Conservation (phyloP, 257 asterid species). For the Nicotiana tomentosiformis region DNA sequence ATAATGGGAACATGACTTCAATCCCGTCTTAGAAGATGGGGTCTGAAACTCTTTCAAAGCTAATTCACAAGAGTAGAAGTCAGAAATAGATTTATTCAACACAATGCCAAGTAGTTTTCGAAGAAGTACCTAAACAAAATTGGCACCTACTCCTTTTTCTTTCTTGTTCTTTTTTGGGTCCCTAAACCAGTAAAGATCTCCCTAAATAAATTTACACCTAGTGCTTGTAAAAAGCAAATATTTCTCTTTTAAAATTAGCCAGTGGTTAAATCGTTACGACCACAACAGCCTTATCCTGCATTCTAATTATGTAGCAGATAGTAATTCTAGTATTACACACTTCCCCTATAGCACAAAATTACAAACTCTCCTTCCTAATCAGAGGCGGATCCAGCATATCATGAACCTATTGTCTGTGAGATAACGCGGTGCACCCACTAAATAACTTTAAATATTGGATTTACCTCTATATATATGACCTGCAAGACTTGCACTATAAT, state of each 20-base stretch:
- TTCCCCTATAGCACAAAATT: neutral
- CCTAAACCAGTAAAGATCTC: neutral
- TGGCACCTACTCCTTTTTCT: neutral
- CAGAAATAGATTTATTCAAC: neutral
- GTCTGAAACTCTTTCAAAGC: neutral
- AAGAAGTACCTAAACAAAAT: neutral
- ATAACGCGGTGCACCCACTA: neutral
- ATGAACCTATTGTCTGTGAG: neutral
- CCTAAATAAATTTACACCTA: neutral
- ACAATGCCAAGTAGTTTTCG: neutral
- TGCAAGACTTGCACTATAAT: neutral
- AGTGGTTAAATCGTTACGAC: neutral
- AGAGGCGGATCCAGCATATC: neutral
- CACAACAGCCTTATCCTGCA: neutral
- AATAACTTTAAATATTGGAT: neutral
- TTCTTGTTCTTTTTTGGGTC: neutral
- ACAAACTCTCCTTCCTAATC: neutral
- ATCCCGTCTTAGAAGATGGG: neutral
- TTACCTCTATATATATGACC: neutral
- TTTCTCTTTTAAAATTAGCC: neutral
- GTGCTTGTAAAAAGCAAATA: neutral
- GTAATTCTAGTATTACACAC: neutral
- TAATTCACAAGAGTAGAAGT: neutral
- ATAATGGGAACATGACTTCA: neutral
- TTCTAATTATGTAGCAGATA: neutral